phyloP scores from a whole-genome alignment of 805 yeast species.

The Isabelozyma rhagii region DNA sequence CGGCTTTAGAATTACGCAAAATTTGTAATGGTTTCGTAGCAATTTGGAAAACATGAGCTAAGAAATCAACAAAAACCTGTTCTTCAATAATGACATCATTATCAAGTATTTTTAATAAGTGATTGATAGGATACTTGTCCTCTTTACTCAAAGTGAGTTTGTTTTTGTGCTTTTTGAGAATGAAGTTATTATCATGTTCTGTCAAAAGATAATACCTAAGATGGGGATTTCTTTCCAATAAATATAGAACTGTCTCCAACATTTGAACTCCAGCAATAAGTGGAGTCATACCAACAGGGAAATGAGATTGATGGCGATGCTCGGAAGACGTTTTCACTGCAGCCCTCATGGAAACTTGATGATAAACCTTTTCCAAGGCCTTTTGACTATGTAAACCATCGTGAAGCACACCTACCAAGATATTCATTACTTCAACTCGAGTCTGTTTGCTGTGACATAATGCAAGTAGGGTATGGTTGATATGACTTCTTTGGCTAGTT shows the following conservation, averaged over 20 bases:
- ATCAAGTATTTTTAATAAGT: slow-evolving; percentile 59
- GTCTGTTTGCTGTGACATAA: slow-evolving; percentile 77
- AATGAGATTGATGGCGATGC: slow-evolving; percentile 15
- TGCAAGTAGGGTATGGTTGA: slow-evolving; percentile 63
- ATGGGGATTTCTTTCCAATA: slow-evolving; percentile 65
- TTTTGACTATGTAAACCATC: slow-evolving; percentile 69
- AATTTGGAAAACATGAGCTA: slow-evolving; percentile 72
- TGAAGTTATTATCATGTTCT: slow-evolving; percentile 59
- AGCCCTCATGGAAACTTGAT: slow-evolving; percentile 53
- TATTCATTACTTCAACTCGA: slow-evolving; percentile 67
- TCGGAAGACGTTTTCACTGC: slow-evolving; percentile 9
- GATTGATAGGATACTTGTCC: slow-evolving; percentile 69
- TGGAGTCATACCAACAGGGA: slow-evolving; percentile 66
- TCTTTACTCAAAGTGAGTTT: slow-evolving; percentile 33
- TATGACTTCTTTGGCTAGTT: slow-evolving; percentile 55
- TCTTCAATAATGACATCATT: slow-evolving; percentile 67
- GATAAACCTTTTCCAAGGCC: slow-evolving; percentile 60
- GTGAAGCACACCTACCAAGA: slow-evolving; percentile 63
- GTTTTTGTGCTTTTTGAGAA: slow-evolving; percentile 30
- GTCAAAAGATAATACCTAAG: slow-evolving; percentile 72
- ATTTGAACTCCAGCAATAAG: slow-evolving; percentile 72
- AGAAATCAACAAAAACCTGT: slow-evolving; percentile 68
- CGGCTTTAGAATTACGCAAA: slow-evolving; percentile 41
- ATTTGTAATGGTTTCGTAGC: slow-evolving; percentile 70
- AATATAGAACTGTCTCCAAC: slow-evolving; percentile 67